Conservation (phyloP, 2,329 filamentous ascomycete genomes). For the Pseudopyrenochaeta lycopersici region DNA sequence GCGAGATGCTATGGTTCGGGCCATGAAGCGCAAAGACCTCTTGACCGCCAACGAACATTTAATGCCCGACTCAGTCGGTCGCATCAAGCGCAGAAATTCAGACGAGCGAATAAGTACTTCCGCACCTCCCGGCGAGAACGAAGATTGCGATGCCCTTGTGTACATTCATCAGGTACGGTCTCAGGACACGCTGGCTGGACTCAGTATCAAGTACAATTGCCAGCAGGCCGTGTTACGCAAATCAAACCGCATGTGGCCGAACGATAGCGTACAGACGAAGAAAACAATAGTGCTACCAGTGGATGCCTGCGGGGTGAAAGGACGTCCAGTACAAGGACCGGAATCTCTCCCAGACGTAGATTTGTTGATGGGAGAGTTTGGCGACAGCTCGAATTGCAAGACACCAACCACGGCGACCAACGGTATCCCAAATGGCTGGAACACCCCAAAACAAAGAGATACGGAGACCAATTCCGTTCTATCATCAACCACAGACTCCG, state of each 20-base stretch:
- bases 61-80: constrained; percentile 56
- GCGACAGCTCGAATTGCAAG: constrained; percentile 25
- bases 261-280: constrained; percentile 86
- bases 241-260: constrained; percentile 93
- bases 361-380: constrained; percentile 43
- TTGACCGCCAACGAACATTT: constrained; percentile 53
- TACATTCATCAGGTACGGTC: constrained; percentile 88
- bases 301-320: constrained; percentile 86
- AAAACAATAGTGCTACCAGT: constrained; percentile 86
- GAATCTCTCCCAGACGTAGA: constrained; percentile 50
- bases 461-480: constrained; percentile 40
- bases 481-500: constrained; percentile 61
- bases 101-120: constrained; percentile 65
- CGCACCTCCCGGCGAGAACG: constrained; percentile 63
- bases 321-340: constrained; percentile 62
- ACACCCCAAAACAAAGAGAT: constrained; percentile 46
- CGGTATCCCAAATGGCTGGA: constrained; percentile 48
- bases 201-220: constrained; percentile 90
- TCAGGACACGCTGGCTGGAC: constrained; percentile 87
- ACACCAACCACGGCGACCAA: constrained; percentile 26
- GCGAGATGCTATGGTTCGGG: constrained; percentile 56
- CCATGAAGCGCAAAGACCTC: constrained; percentile 60
- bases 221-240: constrained; percentile 83
- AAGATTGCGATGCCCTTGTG: constrained; percentile 79
- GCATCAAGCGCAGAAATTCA: constrained; percentile 72